phyloP scores from a whole-genome alignment of 2,329 filamentous ascomycete genomes.

The Aspergillus uvarum region DNA sequence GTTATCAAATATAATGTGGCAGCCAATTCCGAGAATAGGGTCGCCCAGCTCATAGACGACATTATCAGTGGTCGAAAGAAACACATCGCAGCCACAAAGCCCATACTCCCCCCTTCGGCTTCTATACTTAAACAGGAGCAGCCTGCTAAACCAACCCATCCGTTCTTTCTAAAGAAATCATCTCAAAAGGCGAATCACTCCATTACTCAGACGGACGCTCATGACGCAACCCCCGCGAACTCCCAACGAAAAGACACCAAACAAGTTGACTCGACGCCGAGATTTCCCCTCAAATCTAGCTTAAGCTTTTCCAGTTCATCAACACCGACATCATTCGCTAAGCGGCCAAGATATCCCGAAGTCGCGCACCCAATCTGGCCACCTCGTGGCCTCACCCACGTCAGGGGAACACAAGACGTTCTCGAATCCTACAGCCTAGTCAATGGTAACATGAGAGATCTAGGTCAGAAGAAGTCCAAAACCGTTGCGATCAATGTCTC shows the following conservation, averaged over 20 bases:
- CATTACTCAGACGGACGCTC: not conserved
- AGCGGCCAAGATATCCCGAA: slow-evolving; percentile 31
- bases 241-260: not conserved
- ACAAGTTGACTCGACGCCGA: not conserved
- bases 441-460: not conserved
- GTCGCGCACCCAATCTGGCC: slow-evolving; percentile 41
- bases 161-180: slow-evolving; percentile 66
- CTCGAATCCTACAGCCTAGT: not conserved
- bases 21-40: slow-evolving; percentile 42
- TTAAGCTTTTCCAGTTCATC: not conserved
- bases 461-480: slow-evolving; percentile 42
- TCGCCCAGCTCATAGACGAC: slow-evolving; percentile 62
- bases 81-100: slow-evolving; percentile 23
- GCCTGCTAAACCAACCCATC: slow-evolving; percentile 57
- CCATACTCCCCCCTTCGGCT: slow-evolving; percentile 21
- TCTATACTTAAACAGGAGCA: slow-evolving; percentile 19
- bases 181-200: slow-evolving; percentile 23
- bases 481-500: slow-evolving; percentile 31
- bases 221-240: not conserved
- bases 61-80: slow-evolving; percentile 54
- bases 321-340: slow-evolving; percentile 19
- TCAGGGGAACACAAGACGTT: slow-evolving; percentile 50
- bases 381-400: slow-evolving; percentile 37
- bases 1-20: slow-evolving; percentile 61
- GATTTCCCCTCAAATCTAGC: not conserved